Conservation (phyloP, 2,329 filamentous ascomycete species). For the Colletotrichum nymphaeae region DNA sequence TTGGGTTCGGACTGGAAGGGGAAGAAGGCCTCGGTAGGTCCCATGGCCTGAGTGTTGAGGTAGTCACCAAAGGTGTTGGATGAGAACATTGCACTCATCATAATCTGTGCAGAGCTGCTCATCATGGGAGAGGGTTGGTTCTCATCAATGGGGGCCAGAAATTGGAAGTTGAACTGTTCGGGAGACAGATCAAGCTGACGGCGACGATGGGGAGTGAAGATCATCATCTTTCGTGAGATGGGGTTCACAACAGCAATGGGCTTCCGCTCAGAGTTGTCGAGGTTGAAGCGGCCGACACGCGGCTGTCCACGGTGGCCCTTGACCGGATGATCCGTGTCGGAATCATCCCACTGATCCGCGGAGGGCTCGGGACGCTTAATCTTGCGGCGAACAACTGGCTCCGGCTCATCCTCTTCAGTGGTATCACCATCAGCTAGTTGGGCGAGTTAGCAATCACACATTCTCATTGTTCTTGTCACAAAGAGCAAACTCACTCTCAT, state of each 20-base stretch:
- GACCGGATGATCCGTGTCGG: slow-evolving; percentile 62
- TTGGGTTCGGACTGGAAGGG: slow-evolving; percentile 73
- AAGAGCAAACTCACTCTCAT: slow-evolving; percentile 65
- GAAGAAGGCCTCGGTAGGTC: slow-evolving; percentile 81
- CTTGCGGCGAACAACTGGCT: slow-evolving; percentile 61
- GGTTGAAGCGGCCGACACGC: slow-evolving; percentile 64
- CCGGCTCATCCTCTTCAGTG: slow-evolving; percentile 69
- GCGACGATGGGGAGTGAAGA: slow-evolving; percentile 66
- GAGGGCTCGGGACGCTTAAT: slow-evolving; percentile 52
- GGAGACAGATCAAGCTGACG: slow-evolving; percentile 64
- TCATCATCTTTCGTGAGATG: slow-evolving; percentile 70
- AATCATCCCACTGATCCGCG: slow-evolving; percentile 49
- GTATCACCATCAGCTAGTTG: slow-evolving; percentile 68
- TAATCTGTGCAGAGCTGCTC: slow-evolving; percentile 77
- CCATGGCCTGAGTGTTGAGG: slow-evolving; percentile 74
- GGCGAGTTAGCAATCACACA: slow-evolving; percentile 29
- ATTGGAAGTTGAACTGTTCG: slow-evolving; percentile 64
- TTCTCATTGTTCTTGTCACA: slow-evolving; percentile 2
- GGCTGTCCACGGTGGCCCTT: slow-evolving; percentile 63
- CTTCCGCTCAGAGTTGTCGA: slow-evolving; percentile 65
- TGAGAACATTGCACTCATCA: slow-evolving; percentile 80
- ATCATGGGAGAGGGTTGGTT: slow-evolving; percentile 66
- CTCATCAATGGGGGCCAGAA: slow-evolving; percentile 48
- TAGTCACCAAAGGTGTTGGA: slow-evolving; percentile 66
- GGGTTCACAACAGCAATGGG: slow-evolving; percentile 70